Evolutionary conservation across 495 filamentous ascomycete genomes (phyloP), one percentile per base, ranked within the genome.

Genomic region (Penicillium waksmanii): DNA sequence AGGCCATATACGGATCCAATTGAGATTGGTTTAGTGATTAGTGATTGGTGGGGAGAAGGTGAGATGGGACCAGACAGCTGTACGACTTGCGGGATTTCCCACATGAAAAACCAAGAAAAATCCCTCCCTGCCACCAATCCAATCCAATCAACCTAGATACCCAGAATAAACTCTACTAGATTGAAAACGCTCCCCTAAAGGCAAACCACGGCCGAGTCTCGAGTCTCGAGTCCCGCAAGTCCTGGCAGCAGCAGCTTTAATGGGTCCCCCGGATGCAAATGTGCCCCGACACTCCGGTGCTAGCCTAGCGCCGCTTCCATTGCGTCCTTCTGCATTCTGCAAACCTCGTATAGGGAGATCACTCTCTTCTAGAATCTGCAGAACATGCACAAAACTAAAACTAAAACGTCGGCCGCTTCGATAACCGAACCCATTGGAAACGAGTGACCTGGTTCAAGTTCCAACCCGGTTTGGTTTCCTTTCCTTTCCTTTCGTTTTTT

Each of bases 201-300:
- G 46, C 19, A 48, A 48, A 25, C 21, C 46, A 48, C 46, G 42
- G 42, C 46, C 19, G 21, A 48, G 46, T 48, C 18, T 10, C 36
- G 11, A 38, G 36, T 38, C 12, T 13, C 15, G 2, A 23, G 23
- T 23, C n/a, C n/a, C n/a, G n/a, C n/a, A n/a, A n/a, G n/a, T 23
- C 2, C 23, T 23, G 23, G 23, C 23, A 23, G 23, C 23, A 3
- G 23, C 21, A 21, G 21, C 23, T 23, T 23, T 23, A 23, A 23
- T 23, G 23, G 23, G 3, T 23, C 23, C 23, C 8, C 21, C 57
- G 62, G 62, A 61, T 61, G 51, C 42, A 65, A 57, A 17, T 65
- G 48, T 60, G 57, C 57, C 49, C 61, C 61, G 61, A 63, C 61
- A 31, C 60, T 46, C 61, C 61, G 61, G 55, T 33, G 27, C 27